These are phyloP conservation scores for Alternaria ethzedia DNA, from an alignment of 2,329 filamentous ascomycete genomes.

Conservation along the genomic window DNA sequence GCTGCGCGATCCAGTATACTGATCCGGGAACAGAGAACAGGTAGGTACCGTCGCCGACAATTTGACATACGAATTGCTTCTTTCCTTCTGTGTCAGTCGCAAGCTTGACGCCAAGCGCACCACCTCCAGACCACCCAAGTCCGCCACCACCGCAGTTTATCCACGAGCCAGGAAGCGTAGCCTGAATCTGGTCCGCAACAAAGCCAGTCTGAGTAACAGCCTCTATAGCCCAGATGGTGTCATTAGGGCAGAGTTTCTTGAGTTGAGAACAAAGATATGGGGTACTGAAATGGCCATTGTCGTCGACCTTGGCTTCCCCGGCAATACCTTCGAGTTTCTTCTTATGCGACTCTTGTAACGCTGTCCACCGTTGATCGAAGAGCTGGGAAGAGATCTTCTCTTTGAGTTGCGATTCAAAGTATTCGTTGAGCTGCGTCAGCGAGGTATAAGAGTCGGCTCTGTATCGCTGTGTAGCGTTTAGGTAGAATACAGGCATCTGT, in stretches of 20 bases:
- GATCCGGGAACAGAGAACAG: slow-evolving; percentile 69
- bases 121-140: slow-evolving; percentile 81
- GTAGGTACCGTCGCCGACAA: slow-evolving; percentile 72
- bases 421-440: slow-evolving; percentile 71
- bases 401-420: slow-evolving; percentile 57
- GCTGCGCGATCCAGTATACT: slow-evolving; percentile 72
- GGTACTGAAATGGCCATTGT: slow-evolving; percentile 67
- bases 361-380: slow-evolving; percentile 58
- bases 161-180: slow-evolving; percentile 73
- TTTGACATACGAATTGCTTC: slow-evolving; percentile 49
- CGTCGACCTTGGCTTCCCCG: slow-evolving; percentile 62
- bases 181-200: slow-evolving; percentile 74
- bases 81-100: slow-evolving; percentile 62
- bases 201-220: slow-evolving; percentile 74
- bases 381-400: slow-evolving; percentile 50
- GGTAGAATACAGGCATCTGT: slow-evolving; percentile 65
- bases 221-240: slow-evolving; percentile 79
- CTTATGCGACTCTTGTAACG: slow-evolving; percentile 64
- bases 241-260: slow-evolving; percentile 62
- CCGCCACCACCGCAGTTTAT: slow-evolving; percentile 83
- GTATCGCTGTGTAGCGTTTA: slow-evolving; percentile 60
- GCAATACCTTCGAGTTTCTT: slow-evolving; percentile 67
- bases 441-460: slow-evolving; percentile 61
- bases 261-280: slow-evolving; percentile 64
- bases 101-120: slow-evolving; percentile 76